These are phyloP conservation scores for Ceratocystis smalleyi DNA, from an alignment of 2,329 filamentous ascomycete genomes.

Conservation along the genomic window DNA sequence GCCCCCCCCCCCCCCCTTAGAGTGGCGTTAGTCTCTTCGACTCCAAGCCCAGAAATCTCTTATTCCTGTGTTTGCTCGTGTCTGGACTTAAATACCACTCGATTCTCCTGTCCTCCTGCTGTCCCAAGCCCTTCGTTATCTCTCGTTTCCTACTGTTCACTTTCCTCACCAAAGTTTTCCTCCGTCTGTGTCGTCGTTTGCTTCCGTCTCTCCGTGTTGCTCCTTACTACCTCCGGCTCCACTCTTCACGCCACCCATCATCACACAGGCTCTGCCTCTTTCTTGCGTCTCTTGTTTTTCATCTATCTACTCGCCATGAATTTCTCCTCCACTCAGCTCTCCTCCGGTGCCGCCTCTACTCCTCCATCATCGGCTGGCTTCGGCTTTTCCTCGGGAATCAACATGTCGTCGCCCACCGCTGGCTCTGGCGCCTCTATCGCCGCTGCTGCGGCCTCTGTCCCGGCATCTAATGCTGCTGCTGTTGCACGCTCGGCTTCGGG, in stretches of 20 bases:
- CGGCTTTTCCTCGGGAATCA: conserved; percentile 21
- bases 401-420: conserved; percentile 22
- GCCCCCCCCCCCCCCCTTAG: neutral
- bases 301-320: conserved; percentile 21
- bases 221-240: neutral
- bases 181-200: neutral
- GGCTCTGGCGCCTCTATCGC: neutral
- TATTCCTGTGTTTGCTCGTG: neutral
- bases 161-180: neutral
- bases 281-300: neutral
- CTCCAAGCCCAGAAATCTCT: conserved; percentile 8
- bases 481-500: neutral
- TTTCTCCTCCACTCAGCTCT: conserved; percentile 23
- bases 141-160: too few relatives aligned
- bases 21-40: conserved; percentile 3
- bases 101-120: neutral
- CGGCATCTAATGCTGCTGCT: neutral
- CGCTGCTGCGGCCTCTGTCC: neutral
- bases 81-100: neutral
- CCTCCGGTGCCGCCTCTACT: conserved; percentile 18
- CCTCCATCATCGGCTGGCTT: conserved; percentile 16
- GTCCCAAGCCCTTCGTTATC: too few relatives aligned
- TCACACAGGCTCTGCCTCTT: neutral
- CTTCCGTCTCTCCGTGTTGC: neutral
- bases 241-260: neutral